phyloP scores from a whole-genome alignment of 2,329 filamentous ascomycete species.

The Aureobasidium musti region DNA sequence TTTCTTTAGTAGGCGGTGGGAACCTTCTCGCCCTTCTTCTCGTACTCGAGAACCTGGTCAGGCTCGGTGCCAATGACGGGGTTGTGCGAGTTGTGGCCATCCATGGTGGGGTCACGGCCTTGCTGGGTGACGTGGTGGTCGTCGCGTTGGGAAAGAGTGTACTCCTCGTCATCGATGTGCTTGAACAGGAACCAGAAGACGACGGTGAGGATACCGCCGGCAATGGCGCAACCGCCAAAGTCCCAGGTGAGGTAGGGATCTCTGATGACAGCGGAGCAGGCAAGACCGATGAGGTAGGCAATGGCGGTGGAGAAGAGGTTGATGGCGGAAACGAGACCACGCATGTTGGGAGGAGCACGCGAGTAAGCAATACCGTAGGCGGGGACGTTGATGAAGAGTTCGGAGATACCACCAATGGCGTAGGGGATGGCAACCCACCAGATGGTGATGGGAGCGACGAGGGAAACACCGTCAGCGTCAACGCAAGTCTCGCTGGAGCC shows the following conservation, averaged over 20 bases:
- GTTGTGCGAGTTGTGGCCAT: conserved; percentile 31
- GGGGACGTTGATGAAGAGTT: conserved; percentile 49
- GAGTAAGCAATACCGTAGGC: conserved; percentile 52
- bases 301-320: conserved; percentile 48
- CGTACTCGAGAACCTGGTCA: conserved; percentile 21
- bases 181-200: conserved; percentile 54
- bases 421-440: conserved; percentile 48
- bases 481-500: conserved; percentile 44
- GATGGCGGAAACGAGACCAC: conserved; percentile 46
- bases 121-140: conserved; percentile 32
- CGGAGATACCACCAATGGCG: conserved; percentile 44
- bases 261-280: conserved; percentile 40
- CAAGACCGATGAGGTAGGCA: conserved; percentile 43
- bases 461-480: conserved; percentile 36
- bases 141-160: conserved; percentile 31
- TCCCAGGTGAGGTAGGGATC: conserved; percentile 55
- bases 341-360: conserved; percentile 48
- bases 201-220: conserved; percentile 50
- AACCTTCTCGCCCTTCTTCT: conserved; percentile 30
- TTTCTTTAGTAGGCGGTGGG: neutral
- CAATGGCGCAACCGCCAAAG: conserved; percentile 54
- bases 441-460: conserved; percentile 46
- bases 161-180: conserved; percentile 43
- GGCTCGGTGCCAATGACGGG: conserved; percentile 29
- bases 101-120: conserved; percentile 26